These are phyloP conservation scores for Candida silvicultrix DNA, from an alignment of 805 yeast genomes.

Conservation along the genomic window DNA sequence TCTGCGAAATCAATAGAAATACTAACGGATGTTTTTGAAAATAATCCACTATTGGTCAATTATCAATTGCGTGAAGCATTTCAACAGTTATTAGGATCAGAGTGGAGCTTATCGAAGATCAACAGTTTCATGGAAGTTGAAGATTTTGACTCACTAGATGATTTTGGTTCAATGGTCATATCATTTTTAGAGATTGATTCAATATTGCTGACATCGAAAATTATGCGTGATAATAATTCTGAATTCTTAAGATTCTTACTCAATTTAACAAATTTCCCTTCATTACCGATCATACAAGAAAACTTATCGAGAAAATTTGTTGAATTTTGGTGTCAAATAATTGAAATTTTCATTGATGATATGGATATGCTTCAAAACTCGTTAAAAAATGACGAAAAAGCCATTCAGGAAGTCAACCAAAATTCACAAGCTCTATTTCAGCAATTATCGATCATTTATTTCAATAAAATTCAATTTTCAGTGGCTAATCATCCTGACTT, in stretches of 20 bases:
- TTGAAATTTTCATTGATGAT: slow-evolving; percentile 50
- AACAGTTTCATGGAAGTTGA: slow-evolving; percentile 24
- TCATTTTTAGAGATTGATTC: slow-evolving; percentile 42
- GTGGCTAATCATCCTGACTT: slow-evolving; percentile 30
- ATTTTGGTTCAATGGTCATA: slow-evolving; percentile 39
- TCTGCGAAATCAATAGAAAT: slow-evolving; percentile 9
- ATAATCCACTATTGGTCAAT: slow-evolving; percentile 19
- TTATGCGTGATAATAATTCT: slow-evolving; percentile 30
- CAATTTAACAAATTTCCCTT: slow-evolving; percentile 49
- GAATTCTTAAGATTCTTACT: slow-evolving; percentile 42
- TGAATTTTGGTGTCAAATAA: slow-evolving; percentile 64
- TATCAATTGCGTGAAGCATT: slow-evolving; percentile 12
- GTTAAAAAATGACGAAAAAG: slow-evolving; percentile 28
- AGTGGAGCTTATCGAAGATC: slow-evolving; percentile 40
- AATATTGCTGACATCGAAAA: slow-evolving; percentile 31
- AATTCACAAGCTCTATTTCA: slow-evolving; percentile 36
- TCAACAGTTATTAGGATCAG: slow-evolving; percentile 30
- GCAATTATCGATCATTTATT: slow-evolving; percentile 54
- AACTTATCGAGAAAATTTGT: slow-evolving; percentile 46
- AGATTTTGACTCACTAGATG: slow-evolving; percentile 32
- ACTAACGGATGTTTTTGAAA: slow-evolving; percentile 22
- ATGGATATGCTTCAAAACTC: slow-evolving; percentile 28
- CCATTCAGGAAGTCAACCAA: slow-evolving; percentile 21
- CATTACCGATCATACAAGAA: slow-evolving; percentile 56
- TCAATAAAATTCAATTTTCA: slow-evolving; percentile 55